Base-by-base conservation (phyloP, 371 early-diverging fungal genomes). In the Lichtheimia hyalospora region DNA sequence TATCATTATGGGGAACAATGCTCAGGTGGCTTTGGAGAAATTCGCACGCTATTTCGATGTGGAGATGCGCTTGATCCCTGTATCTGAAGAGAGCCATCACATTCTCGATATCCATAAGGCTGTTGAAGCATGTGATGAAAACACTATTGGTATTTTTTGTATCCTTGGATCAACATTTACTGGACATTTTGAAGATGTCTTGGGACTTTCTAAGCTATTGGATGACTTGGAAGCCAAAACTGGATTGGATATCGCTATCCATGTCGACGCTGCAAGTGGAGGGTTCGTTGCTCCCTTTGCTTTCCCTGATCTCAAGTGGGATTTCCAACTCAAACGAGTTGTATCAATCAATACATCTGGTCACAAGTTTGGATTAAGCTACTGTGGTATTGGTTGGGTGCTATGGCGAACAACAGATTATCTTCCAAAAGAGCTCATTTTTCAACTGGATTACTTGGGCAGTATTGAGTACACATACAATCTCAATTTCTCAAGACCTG, bases 251-350 rank as follows among this genome's bases (percentile, higher is more conserved):
- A 70, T 90, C 39, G 83, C 81, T 0, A 86, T 90, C 57, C 91
- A 90, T 63, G 83, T 90, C 23, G 90, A 89, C 63, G 88, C 86
- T 6, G 90, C 90, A 27, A 77, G 81, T 49, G 90, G 89, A 44
- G 90, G 87, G 1, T 87, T 90, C 57, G 76, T 90, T 18, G 91
- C 89, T 12, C 91, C 91, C 7, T 90, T 90, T 75, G 78, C 78
- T 8, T 78, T 71, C 43, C 89, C 89, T 15, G 77, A 83, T 43
- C 73, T 88, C 25, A 59, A 68, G 28, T 90, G 91, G 90, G 84
- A 82, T 52, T 90, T 90, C 60, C 65, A 76, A 1, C 63, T 87
- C n/a, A 76, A 78, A 1, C 74, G 74, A 10, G 89, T 88, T 2
- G 78, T 68, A 12, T 83, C 83, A 6, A 90, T 90, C 70, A 87